Evolutionary conservation across 257 asterid species (phyloP).

Genomic region (Ligustrum vulgare): DNA sequence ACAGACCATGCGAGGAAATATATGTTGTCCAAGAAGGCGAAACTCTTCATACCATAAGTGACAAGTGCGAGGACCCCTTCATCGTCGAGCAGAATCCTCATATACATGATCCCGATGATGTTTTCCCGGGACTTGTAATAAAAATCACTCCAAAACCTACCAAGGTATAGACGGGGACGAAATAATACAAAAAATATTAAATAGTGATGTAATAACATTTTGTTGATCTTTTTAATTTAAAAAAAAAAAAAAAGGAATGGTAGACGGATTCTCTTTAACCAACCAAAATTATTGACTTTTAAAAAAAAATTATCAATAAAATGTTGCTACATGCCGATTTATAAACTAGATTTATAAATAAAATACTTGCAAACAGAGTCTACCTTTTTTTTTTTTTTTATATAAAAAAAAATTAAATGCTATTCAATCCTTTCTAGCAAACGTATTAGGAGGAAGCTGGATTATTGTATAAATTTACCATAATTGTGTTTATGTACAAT

Average conservation of each 20-base stretch:
- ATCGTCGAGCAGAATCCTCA: constrained; percentile 44
- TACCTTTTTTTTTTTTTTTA: no score
- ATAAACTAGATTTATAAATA: no score
- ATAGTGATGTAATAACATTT: no score
- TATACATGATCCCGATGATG: constrained; percentile 49
- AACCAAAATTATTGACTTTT: no score
- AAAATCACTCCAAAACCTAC: constrained; percentile 25
- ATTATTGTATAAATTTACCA: not conserved
- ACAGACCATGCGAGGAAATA: constrained; percentile 37
- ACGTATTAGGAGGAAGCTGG: not conserved
- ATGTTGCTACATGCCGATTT: no score
- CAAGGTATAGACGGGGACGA: not conserved
- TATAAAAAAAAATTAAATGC: no score
- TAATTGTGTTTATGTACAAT: not conserved
- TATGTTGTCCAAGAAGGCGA: constrained; percentile 47
- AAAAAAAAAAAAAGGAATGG: no score
- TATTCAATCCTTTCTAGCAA: not conserved
- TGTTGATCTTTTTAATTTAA: no score
- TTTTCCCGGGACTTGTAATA: constrained; percentile 46
- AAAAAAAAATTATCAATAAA: no score
- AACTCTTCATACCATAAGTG: constrained; percentile 45
- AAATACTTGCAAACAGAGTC: no score
- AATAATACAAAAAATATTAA: not conserved
- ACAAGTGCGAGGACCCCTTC: constrained; percentile 45
- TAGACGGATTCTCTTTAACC: no score